Conservation (phyloP, 2,329 filamentous ascomycete species). For the Cladosporium sp. region DNA sequence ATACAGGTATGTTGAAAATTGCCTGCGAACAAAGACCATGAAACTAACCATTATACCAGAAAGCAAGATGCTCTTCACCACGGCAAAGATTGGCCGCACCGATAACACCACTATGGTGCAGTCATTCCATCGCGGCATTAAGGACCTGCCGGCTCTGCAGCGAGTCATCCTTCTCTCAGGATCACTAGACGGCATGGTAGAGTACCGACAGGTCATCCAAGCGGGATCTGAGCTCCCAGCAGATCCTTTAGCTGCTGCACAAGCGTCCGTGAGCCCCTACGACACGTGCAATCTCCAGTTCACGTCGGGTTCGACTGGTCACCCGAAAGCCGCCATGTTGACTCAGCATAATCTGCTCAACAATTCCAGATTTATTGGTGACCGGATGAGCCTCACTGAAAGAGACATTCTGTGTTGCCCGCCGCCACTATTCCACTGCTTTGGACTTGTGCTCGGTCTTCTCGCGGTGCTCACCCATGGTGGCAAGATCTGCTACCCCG, state of each 20-base stretch:
- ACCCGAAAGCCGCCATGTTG: constrained; percentile 71
- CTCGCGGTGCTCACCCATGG: constrained; percentile 71
- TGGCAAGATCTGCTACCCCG: constrained; percentile 70
- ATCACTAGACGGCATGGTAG: constrained; percentile 18
- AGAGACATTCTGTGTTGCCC: constrained; percentile 73
- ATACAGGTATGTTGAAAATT: constrained; percentile 52
- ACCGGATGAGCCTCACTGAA: constrained; percentile 65
- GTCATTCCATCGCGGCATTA: constrained; percentile 16
- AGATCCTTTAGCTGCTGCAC: constrained; percentile 50
- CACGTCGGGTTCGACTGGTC: constrained; percentile 69
- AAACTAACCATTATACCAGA: constrained; percentile 39
- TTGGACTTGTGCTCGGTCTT: constrained; percentile 73
- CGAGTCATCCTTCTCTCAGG: constrained; percentile 26
- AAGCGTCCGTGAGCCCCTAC: constrained; percentile 56
- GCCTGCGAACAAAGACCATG: too few relatives aligned
- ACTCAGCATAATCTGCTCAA: constrained; percentile 41
- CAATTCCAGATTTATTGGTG: constrained; percentile 44
- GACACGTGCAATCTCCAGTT: constrained; percentile 73
- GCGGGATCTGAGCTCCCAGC: constrained; percentile 48
- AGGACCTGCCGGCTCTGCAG: constrained; percentile 20
- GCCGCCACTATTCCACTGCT: constrained; percentile 82
- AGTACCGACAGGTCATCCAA: constrained; percentile 27
- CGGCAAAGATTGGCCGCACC: constrained; percentile 61
- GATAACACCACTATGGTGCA: constrained; percentile 59
- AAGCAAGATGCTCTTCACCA: constrained; percentile 71